Evolutionary conservation across 257 asterid genomes (phyloP).

Genomic region (Nemophila menziesii): DNA sequence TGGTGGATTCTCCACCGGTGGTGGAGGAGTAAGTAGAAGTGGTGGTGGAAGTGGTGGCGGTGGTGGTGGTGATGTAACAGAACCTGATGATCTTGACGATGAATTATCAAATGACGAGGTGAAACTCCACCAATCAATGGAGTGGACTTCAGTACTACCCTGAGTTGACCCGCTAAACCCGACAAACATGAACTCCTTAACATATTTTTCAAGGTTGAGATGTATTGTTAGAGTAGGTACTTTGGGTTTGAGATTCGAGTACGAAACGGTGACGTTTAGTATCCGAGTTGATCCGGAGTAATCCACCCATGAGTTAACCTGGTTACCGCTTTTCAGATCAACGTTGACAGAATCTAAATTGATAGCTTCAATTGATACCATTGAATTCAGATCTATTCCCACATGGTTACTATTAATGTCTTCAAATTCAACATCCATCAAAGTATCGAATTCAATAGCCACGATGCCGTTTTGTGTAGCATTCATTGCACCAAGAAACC

Average conservation of each 20-base stretch:
- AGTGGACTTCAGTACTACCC: constrained; percentile 75
- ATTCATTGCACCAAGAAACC: constrained; percentile 46
- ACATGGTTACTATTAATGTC: constrained; percentile 72
- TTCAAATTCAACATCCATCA: constrained; percentile 67
- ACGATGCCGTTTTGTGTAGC: constrained; percentile 31
- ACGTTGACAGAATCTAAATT: constrained; percentile 38
- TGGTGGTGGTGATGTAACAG: constrained; percentile 20
- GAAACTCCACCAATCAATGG: constrained; percentile 80
- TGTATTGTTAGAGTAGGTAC: constrained; percentile 36
- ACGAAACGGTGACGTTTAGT: constrained; percentile 46
- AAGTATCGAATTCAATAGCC: constrained; percentile 68
- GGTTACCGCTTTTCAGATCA: constrained; percentile 64
- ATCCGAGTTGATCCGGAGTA: constrained; percentile 40
- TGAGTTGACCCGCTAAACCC: constrained; percentile 77
- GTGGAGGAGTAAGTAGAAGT: constrained; percentile 32
- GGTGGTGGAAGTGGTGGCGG: constrained; percentile 57
- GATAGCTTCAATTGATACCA: constrained; percentile 41
- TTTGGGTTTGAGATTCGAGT: constrained; percentile 56
- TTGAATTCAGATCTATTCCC: constrained; percentile 61
- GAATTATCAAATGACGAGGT: constrained; percentile 45
- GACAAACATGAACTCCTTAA: constrained; percentile 55
- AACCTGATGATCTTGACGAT: constrained; percentile 16
- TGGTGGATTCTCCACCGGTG: constrained; percentile 17
- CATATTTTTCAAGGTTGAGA: constrained; percentile 35
- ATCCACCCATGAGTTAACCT: constrained; percentile 66